phyloP scores from a whole-genome alignment of 2,329 filamentous ascomycete species.

The Hymenoscyphus salicellus region DNA sequence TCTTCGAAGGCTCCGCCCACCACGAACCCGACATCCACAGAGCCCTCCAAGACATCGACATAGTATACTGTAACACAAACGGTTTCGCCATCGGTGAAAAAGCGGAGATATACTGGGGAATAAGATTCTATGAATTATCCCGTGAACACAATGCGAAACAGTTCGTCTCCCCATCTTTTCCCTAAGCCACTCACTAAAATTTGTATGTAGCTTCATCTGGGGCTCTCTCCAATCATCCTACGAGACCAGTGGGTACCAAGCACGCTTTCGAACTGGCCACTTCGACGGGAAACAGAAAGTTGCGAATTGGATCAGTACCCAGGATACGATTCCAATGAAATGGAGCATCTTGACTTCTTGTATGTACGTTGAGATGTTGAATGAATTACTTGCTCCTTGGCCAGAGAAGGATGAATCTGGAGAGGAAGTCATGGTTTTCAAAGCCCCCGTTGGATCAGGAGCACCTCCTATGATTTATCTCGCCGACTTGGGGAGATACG shows the following conservation, averaged over 20 bases:
- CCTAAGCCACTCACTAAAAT: background rate
- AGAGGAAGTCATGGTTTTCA: slow-evolving; percentile 11
- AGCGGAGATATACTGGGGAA: slow-evolving; percentile 27
- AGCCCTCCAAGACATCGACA: slow-evolving; percentile 23
- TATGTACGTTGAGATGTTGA: slow-evolving; percentile 29
- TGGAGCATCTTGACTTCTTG: slow-evolving; percentile 24
- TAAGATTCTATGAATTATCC: slow-evolving; percentile 29
- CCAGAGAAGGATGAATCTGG: slow-evolving; percentile 19
- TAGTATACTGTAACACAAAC: slow-evolving; percentile 28
- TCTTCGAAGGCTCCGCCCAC: slow-evolving; percentile 18
- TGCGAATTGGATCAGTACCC: slow-evolving; percentile 22
- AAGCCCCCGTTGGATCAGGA: slow-evolving; percentile 8
- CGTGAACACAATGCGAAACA: slow-evolving; percentile 21
- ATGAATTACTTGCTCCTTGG: slow-evolving; percentile 5
- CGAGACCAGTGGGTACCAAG: background rate
- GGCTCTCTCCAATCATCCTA: background rate
- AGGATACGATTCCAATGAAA: slow-evolving; percentile 23
- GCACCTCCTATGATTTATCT: slow-evolving; percentile 16
- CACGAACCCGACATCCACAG: slow-evolving; percentile 17
- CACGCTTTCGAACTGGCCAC: slow-evolving; percentile 23
- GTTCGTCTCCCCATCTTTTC: slow-evolving; percentile 18
- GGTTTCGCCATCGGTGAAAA: slow-evolving; percentile 32
- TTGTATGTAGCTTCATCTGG: background rate
- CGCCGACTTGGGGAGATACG: slow-evolving; percentile 26
- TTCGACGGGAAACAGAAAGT: slow-evolving; percentile 28